Base-by-base conservation (phyloP, 208 protist genomes). In the Trypanosoma conorhini region DNA sequence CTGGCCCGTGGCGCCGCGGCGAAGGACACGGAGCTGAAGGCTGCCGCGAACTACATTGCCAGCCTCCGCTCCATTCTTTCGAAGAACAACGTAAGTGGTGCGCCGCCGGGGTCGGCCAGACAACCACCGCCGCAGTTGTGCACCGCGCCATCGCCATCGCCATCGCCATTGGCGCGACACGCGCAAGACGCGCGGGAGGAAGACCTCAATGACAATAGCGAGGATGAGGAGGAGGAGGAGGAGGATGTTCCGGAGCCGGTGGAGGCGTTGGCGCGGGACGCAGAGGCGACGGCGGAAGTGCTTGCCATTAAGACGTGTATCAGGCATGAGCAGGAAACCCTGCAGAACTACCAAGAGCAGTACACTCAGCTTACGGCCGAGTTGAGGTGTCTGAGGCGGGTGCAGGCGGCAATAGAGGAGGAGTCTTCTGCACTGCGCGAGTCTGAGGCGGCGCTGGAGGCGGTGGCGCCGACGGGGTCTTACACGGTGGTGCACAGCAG, bases 391-490 rank as follows among this genome's bases (percentile, higher is more conserved):
- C 26, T 68, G 13, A 21, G 57, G 31, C 35, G 35, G 12, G 7
- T 68, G 0, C 26, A 63, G 19, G 30, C 24, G 8, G 59, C 70
- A 12, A 64, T 62, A n/a, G 70, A 70, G 15, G 55, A 63, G 21
- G 62, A 76, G 38, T 76, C 62, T 24, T 33, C 30, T 30, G 26
- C 42, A n/a, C 24, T 76, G 56, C 50, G 56, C 13, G 54, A 65
- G n/a, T 76, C 70, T 33, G 70, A 76, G 42, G 31, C 51, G 40
- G 70, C 70, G 3, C 63, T 76, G 42, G 70, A 46, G 0, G 56
- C n/a, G 9, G 44, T 76, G 24, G 52, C 56, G 21, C 57, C 56
- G 15, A 30, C 35, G 35, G 70, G 57, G 9, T 46, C 54, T 21
- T 68, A 58, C 46, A 65, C 15, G 5, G 33, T 76, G 44, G 5